phyloP scores from a whole-genome alignment of 2,329 filamentous ascomycete species.

The Aspergillus intermedius region DNA sequence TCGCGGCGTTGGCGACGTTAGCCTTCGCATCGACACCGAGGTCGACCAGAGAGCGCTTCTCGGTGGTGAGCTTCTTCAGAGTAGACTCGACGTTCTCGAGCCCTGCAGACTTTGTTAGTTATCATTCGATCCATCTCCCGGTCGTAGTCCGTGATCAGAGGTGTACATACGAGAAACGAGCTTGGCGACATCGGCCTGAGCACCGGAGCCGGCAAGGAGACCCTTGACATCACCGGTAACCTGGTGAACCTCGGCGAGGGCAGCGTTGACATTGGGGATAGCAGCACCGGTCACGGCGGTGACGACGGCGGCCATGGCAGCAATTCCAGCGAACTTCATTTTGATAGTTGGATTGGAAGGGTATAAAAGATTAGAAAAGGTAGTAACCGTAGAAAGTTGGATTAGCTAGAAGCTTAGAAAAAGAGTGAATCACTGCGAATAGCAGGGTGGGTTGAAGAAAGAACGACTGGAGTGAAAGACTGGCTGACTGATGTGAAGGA shows the following conservation, averaged over 20 bases:
- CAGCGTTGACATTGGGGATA: neutral
- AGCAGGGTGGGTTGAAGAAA: neutral
- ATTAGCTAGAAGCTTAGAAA: neutral
- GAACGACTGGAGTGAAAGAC: neutral
- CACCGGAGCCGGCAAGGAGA: neutral
- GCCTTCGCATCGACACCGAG: neutral
- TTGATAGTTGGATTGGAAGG: neutral
- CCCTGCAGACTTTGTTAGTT: neutral
- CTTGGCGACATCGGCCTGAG: neutral
- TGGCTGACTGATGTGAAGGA: neutral
- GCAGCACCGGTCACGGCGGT: neutral
- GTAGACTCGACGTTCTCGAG: neutral
- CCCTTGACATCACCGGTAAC: neutral
- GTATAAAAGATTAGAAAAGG: neutral
- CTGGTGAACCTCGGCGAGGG: neutral
- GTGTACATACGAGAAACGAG: neutral
- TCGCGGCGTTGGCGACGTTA: neutral
- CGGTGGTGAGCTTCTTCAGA: neutral
- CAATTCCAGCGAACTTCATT: neutral
- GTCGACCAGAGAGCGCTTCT: neutral
- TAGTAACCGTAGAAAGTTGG: neutral
- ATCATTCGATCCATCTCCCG: neutral
- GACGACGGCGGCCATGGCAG: neutral
- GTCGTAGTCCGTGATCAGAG: neutral
- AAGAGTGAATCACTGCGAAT: neutral